Percentiles rank a stretch among this genome's conserved stretches.
These are phyloP conservation scores for Mycena alexandri DNA, from an alignment of 768 basidiomycete species.

Conservation along the genomic window DNA sequence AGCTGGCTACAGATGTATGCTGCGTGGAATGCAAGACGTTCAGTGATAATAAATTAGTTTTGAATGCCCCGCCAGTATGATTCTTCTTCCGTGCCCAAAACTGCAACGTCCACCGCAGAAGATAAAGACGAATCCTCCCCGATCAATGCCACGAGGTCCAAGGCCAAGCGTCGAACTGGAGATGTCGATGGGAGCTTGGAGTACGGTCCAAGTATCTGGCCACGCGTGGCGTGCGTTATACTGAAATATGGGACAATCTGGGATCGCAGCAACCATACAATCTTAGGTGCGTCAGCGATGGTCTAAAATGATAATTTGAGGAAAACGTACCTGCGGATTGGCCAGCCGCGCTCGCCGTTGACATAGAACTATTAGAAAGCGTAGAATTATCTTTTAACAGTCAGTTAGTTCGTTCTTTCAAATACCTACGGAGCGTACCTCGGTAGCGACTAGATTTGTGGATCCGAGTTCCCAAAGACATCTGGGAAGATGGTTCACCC, in stretches of 20 bases:
- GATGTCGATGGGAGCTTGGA: conserved; percentile 65
- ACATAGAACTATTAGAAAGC: conserved; percentile 70
- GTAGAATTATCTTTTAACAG: conserved; percentile 64
- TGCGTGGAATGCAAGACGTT: not conserved
- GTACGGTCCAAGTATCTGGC: conserved; percentile 83
- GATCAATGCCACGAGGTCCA: conserved; percentile 69
- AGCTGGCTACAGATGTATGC: not conserved
- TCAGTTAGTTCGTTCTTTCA: not conserved
- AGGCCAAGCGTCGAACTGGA: conserved; percentile 64
- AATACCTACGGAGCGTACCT: conserved; percentile 58
- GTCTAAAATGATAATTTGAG: not conserved
- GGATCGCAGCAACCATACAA: conserved; percentile 62
- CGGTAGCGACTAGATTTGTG: conserved; percentile 66
- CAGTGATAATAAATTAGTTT: not conserved
- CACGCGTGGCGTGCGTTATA: conserved; percentile 80
- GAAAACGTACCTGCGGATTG: conserved; percentile 56
- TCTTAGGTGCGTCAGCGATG: conserved; percentile 49
- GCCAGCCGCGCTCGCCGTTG: conserved; percentile 67
- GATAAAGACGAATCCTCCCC: conserved; percentile 32
- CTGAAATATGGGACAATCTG: conserved; percentile 86
- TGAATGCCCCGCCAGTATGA: conserved; percentile 53
- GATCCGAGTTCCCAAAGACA: conserved; percentile 87
- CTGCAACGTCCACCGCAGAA: conserved; percentile 44
- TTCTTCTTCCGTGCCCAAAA: conserved; percentile 52
- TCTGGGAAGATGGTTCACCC: conserved; percentile 84